phyloP scores from a whole-genome alignment of 2,329 filamentous ascomycete genomes.

The Microcyclosporella mali region DNA sequence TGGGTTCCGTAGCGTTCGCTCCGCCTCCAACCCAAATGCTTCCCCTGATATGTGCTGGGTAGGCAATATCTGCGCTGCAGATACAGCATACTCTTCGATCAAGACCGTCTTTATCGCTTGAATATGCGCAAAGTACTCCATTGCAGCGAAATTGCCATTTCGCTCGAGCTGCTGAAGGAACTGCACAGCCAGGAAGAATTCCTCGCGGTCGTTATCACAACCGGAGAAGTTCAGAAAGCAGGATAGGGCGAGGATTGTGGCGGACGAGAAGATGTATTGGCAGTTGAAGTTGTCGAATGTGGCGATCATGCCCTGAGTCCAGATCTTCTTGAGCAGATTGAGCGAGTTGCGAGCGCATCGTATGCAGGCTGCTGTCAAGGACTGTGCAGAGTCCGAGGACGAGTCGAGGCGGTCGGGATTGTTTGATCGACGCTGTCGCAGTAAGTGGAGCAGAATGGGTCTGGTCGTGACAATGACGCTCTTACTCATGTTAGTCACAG shows the following conservation, averaged over 20 bases:
- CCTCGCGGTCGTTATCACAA: slow-evolving; percentile 34
- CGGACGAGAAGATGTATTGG: slow-evolving; percentile 44
- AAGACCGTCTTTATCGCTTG: slow-evolving; percentile 25
- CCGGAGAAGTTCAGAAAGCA: slow-evolving; percentile 33
- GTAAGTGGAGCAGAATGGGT: slow-evolving; percentile 31
- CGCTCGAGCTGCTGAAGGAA: slow-evolving; percentile 37
- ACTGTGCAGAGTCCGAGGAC: slow-evolving; percentile 29
- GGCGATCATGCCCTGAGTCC: slow-evolving; percentile 44
- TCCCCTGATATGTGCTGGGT: neutral
- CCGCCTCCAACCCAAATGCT: neutral
- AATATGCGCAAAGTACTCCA: slow-evolving; percentile 39
- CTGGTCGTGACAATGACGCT: slow-evolving; percentile 30
- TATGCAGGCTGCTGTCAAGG: slow-evolving; percentile 42
- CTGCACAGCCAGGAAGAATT: slow-evolving; percentile 36
- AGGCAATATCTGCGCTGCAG: neutral
- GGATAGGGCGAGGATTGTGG: slow-evolving; percentile 42
- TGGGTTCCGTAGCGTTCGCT: slow-evolving; percentile 3
- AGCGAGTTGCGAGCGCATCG: slow-evolving; percentile 43
- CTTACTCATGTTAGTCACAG: neutral
- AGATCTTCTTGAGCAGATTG: slow-evolving; percentile 39
- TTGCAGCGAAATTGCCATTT: slow-evolving; percentile 39
- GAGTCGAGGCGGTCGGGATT: slow-evolving; percentile 1
- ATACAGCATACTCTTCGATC: neutral
- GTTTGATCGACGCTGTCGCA: slow-evolving; percentile 14
- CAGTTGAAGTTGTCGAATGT: slow-evolving; percentile 46